These are phyloP conservation scores for Aspergillus intermedius DNA, from an alignment of 2,329 filamentous ascomycete genomes.

Conservation along the genomic window DNA sequence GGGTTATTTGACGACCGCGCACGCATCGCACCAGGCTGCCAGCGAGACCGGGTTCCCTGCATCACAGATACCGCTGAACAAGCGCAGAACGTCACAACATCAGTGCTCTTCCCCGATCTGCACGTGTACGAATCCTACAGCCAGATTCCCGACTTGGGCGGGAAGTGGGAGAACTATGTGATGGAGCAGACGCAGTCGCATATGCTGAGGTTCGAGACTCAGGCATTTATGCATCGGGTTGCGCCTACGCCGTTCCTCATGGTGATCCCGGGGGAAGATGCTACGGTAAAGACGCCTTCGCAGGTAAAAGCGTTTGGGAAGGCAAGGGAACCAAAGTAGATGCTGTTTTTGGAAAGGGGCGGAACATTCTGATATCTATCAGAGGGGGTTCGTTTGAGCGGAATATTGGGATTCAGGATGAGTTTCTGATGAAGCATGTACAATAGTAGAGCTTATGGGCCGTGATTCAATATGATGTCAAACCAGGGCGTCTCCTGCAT, in stretches of 20 bases:
- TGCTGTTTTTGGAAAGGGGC: slow-evolving; percentile 28
- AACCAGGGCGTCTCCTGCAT: too few relatives aligned
- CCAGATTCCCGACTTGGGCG: background rate
- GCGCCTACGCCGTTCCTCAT: background rate
- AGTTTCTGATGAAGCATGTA: slow-evolving; percentile 20
- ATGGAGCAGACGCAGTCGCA: slow-evolving; percentile 27
- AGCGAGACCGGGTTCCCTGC: slow-evolving; percentile 25
- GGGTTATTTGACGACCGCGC: slow-evolving; percentile 32
- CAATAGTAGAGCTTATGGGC: too few relatives aligned
- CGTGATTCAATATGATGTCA: too few relatives aligned
- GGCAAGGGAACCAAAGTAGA: slow-evolving; percentile 35
- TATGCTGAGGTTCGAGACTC: slow-evolving; percentile 15
- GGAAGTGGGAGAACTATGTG: slow-evolving; percentile 5
- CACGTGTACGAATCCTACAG: too few relatives aligned
- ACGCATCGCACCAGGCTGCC: slow-evolving; percentile 12
- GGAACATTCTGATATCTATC: slow-evolving; percentile 38
- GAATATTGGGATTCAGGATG: slow-evolving; percentile 25
- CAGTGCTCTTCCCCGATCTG: too few relatives aligned
- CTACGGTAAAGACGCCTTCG: slow-evolving; percentile 30
- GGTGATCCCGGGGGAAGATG: slow-evolving; percentile 23
- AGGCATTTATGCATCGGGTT: slow-evolving; percentile 23
- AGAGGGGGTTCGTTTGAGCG: slow-evolving; percentile 18
- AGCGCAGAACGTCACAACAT: background rate
- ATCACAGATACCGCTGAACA: background rate
- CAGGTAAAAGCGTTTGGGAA: slow-evolving; percentile 6